Evolutionary conservation across 108 stramenopile genomes (phyloP), one percentile per base, ranked within the genome.

Genomic region (Skeletonema marinoi): DNA sequence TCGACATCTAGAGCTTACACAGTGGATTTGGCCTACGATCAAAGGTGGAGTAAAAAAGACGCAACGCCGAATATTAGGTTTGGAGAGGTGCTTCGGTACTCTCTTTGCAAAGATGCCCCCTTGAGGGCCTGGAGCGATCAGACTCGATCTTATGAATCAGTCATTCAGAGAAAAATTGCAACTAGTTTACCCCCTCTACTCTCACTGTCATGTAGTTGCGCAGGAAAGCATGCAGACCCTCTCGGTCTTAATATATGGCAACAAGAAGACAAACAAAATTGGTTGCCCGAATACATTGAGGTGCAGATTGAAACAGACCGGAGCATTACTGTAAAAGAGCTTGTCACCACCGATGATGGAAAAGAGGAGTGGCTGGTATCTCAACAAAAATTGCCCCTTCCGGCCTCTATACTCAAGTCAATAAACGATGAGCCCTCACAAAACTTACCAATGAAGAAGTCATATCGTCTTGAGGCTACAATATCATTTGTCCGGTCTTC

Each of bases 241-340:
- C 17, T 48, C 29, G 89, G 92, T 25, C 73, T 93, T 10, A 78
- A 80, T 68, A 60, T 89, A 17, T 93, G 93, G 93, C 81, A 88
- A 42, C 78, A 76, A n/a, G 58, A 67, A 41, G 68, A 78, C 32
- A 65, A 84, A 12, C 60, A 46, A 21, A 80, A 78, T 10, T 96
- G 89, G 90, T 39, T 96, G 6, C 92, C 95, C 3, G 91, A 93
- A 68, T 70, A 63, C 14, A 85, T 96, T 35, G 92, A 92, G 73
- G 66, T 96, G 6, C 87, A 88, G 65, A 78, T 96, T 29, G 70
- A 77, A 32, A 71, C 84, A 54, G 83, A 86, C 58, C 86, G 85
- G 11, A 87, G 83, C 59, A 83, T 93, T 54, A 68, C 72, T 16
- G 92, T 93, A 19, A 75, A 74, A 56, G 91, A 93, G 61, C 65